phyloP scores from a whole-genome alignment of 2,329 filamentous ascomycete species.

The Botrytis pseudocinerea region DNA sequence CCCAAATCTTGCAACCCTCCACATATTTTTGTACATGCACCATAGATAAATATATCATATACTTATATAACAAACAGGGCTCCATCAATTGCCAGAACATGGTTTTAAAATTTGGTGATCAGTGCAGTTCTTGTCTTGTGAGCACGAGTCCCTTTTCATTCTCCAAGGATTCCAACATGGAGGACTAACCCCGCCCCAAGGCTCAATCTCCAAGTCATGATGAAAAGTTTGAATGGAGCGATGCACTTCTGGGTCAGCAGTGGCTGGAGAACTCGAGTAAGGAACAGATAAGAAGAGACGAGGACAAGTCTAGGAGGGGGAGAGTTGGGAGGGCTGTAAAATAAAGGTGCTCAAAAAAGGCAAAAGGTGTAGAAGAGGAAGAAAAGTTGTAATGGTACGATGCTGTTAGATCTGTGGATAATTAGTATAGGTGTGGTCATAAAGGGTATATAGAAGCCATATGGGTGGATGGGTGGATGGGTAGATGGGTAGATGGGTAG shows the following conservation, averaged over 20 bases:
- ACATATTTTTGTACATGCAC: background rate
- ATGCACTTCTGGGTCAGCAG: background rate
- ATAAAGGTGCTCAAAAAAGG: background rate
- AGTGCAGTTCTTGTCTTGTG: constrained; percentile 17
- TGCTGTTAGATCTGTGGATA: background rate
- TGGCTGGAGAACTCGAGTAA: constrained; percentile 8
- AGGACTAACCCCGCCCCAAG: background rate
- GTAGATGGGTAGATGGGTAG: no score
- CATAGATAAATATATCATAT: background rate
- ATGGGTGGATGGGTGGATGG: background rate
- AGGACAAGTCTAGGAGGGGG: background rate
- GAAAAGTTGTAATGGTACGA: background rate
- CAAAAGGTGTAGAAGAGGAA: background rate
- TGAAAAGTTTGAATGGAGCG: background rate
- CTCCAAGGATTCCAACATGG: background rate
- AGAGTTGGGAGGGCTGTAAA: constrained; percentile 6
- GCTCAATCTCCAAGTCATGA: background rate
- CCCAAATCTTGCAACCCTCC: background rate
- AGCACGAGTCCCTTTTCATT: background rate
- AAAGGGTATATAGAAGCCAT: background rate
- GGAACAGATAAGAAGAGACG: constrained; percentile 10
- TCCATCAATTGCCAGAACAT: constrained; percentile 18
- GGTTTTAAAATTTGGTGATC: constrained; percentile 15
- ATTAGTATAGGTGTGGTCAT: background rate
- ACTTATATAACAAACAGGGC: background rate